phyloP scores from a whole-genome alignment of 805 yeast genomes.

The Hanseniaspora meyeri region DNA sequence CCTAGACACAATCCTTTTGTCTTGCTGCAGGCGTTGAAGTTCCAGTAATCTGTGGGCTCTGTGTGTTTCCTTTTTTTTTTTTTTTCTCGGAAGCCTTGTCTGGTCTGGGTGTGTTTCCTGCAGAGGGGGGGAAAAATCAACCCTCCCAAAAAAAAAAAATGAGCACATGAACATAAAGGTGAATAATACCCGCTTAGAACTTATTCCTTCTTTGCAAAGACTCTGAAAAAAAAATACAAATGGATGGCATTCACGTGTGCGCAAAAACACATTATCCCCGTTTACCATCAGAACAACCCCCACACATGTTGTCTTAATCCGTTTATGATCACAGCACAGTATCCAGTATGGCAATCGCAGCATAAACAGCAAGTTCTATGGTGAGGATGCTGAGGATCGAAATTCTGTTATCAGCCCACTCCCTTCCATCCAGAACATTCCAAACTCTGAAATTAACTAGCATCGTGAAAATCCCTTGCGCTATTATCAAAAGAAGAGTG shows the following conservation, averaged over 20 bases:
- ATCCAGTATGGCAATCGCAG: not conserved
- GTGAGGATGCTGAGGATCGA: not conserved
- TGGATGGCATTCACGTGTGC: too few relatives aligned
- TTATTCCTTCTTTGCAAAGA: too few relatives aligned
- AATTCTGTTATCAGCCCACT: not conserved
- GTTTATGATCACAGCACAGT: not conserved
- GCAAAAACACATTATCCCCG: too few relatives aligned
- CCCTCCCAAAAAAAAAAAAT: too few relatives aligned
- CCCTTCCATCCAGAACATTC: not conserved
- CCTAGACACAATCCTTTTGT: not conserved
- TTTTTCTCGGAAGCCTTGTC: not conserved
- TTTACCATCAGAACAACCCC: too few relatives aligned
- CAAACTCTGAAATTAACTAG: not conserved
- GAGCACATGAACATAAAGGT: too few relatives aligned
- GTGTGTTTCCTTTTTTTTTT: not conserved
- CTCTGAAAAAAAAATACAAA: too few relatives aligned
- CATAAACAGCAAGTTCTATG: not conserved
- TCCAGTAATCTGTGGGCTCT: not conserved
- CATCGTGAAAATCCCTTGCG: not conserved
- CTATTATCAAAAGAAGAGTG: not conserved
- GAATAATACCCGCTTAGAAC: too few relatives aligned
- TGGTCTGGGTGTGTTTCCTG: too few relatives aligned
- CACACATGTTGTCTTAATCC: too few relatives aligned
- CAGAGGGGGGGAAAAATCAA: too few relatives aligned
- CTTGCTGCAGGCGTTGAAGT: not conserved